Evolutionary conservation across 2,329 filamentous ascomycete genomes (phyloP), one percentile per base, ranked within the genome.

Genomic region (Bipolaris zeicola): DNA sequence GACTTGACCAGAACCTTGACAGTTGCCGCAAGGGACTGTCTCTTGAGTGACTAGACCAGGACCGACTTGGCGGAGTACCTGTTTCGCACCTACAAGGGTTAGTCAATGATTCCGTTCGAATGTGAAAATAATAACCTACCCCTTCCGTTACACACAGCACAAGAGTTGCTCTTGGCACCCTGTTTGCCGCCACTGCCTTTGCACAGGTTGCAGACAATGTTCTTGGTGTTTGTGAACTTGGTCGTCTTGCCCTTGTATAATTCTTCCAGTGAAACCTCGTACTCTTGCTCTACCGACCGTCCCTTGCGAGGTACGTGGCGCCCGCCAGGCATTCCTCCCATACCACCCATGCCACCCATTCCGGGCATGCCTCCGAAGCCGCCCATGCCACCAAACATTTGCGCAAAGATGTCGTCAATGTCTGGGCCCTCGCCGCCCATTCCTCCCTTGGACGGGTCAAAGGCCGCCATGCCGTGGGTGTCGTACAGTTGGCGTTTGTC

Each of bases 161-260:
- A 99, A 57, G 88, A 83, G 66, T 90, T 86, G 47, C 90, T 82
- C 80, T 95, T 96, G 51, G 92, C 90, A 79, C 93, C 96, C 60
- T 96, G 91, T 78, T 96, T 97, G 62, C 91, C 95, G 38, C 95
- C 95, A 44, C 84, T 87, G 42, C 95, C 95, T 74, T 93, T 94
- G 82, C 95, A 99, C 68, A 87, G 84, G 57, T 84, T 84, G 79
- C 95, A 99, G 60, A 96, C 83, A 60, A 97, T 85, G 72, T 96
- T 94, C 82, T 98, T 98, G 71, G 93, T 96, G 71, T 91, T 95
- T 7, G 92, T 88, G 76, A 99, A 97, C 79, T 96, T 95, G 72
- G 96, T 95, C 0, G 95, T 97, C 83, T 98, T 97, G 70, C 95
- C 95, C 80, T 96, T 97, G 84, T 98, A 99, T 31, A 99, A 83